Conservation (phyloP, 257 asterid species). For the Nicotiana benthamiana region DNA sequence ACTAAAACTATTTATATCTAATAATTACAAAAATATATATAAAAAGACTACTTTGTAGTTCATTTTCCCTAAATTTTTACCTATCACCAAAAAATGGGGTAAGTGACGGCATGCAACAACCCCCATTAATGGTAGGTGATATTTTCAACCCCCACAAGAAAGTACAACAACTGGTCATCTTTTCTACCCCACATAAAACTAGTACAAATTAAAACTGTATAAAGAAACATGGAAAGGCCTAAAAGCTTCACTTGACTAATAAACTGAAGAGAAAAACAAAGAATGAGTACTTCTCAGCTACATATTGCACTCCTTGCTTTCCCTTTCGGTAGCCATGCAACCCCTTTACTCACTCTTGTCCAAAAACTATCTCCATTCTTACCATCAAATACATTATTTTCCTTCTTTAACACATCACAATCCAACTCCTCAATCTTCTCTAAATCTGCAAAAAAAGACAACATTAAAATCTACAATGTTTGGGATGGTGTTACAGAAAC, state of each 20-base stretch:
- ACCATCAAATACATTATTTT: slow-evolving; percentile 24
- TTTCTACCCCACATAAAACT: background rate
- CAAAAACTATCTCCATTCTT: slow-evolving; percentile 37
- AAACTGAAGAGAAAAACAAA: background rate
- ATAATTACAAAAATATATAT: too few species aligned
- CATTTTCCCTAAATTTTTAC: too few species aligned
- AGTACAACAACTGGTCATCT: background rate
- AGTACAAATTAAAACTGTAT: background rate
- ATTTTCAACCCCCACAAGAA: background rate
- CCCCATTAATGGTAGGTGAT: background rate
- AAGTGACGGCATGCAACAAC: background rate
- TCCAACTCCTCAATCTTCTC: slow-evolving; percentile 29
- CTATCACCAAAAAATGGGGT: too few species aligned
- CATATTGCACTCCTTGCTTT: slow-evolving; percentile 70
- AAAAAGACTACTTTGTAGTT: too few species aligned
- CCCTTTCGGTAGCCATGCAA: slow-evolving; percentile 77
- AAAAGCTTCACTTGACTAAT: background rate
- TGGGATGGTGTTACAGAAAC: slow-evolving; percentile 48
- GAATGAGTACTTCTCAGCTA: slow-evolving; percentile 1
- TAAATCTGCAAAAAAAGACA: background rate
- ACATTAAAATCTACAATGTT: slow-evolving; percentile 29
- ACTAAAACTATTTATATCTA: too few species aligned
- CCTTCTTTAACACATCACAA: slow-evolving; percentile 44
- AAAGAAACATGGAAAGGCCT: background rate
- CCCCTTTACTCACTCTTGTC: slow-evolving; percentile 42